Conservation (phyloP, 305 asterid species). For the Fraxinus platypoda region DNA sequence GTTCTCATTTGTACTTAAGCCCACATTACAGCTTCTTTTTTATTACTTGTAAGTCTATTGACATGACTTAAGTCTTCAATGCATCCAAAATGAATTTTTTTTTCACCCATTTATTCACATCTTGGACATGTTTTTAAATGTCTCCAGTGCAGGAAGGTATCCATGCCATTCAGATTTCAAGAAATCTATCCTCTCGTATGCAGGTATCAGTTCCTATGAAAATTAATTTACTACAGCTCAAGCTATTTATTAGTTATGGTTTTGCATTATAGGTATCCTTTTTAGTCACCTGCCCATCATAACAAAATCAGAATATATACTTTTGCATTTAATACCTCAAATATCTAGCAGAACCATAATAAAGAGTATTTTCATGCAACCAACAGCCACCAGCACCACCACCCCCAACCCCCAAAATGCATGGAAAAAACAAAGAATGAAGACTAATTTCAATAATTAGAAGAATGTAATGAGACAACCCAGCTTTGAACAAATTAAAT, state of each 20-base stretch:
- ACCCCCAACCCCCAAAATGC: not conserved
- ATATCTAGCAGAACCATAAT: not conserved
- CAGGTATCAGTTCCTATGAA: not conserved
- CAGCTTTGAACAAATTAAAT: not conserved
- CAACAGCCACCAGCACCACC: not conserved
- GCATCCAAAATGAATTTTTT: not conserved
- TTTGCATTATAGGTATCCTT: not conserved
- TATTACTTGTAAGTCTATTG: not conserved
- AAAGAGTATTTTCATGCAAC: not conserved
- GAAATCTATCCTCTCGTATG: not conserved
- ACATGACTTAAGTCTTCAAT: not conserved
- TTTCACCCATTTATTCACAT: not conserved
- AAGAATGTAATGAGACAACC: constrained; percentile 2
- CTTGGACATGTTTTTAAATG: not conserved
- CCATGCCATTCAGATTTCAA: not conserved
- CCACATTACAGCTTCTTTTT: not conserved
- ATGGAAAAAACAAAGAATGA: not conserved
- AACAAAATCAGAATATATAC: not conserved
- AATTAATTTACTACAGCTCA: not conserved
- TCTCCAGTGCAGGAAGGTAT: not conserved
- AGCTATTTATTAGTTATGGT: not conserved
- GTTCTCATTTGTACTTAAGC: not conserved
- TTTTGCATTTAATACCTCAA: not conserved
- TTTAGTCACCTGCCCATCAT: not conserved
- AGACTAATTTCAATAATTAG: not conserved